These are phyloP conservation scores for Amniculicola lignicola DNA, from an alignment of 495 filamentous ascomycete species.

Conservation along the genomic window DNA sequence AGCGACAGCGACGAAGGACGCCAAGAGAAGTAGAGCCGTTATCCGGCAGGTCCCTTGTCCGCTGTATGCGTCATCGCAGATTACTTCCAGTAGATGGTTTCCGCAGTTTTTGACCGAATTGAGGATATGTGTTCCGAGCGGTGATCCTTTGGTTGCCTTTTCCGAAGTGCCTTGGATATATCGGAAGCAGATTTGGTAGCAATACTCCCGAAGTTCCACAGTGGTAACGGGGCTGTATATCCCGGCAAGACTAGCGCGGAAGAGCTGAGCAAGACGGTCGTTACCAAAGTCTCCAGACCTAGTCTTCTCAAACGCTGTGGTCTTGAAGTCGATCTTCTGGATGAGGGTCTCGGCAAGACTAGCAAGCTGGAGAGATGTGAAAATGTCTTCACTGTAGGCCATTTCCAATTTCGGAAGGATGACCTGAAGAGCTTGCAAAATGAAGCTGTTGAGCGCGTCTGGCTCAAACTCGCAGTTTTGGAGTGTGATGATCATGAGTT, in stretches of 20 bases:
- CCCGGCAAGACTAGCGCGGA: slow-evolving; percentile 74
- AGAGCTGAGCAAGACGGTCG: slow-evolving; percentile 86
- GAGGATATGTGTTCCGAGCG: slow-evolving; percentile 61
- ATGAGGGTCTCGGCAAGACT: slow-evolving; percentile 73
- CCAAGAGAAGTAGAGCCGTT: slow-evolving; percentile 73
- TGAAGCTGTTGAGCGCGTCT: slow-evolving; percentile 64
- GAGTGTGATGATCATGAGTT: slow-evolving; percentile 73
- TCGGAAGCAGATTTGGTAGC: slow-evolving; percentile 84
- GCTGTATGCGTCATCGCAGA: slow-evolving; percentile 91
- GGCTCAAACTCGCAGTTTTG: slow-evolving; percentile 71
- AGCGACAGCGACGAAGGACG: slow-evolving; percentile 65
- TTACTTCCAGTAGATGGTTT: slow-evolving; percentile 72
- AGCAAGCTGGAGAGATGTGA: slow-evolving; percentile 69
- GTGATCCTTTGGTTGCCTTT: slow-evolving; percentile 41
- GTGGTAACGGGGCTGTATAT: slow-evolving; percentile 69
- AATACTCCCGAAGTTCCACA: slow-evolving; percentile 67
- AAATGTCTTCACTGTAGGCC: slow-evolving; percentile 60
- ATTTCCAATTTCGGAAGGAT: slow-evolving; percentile 81
- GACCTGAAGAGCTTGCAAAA: slow-evolving; percentile 78
- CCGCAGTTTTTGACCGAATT: slow-evolving; percentile 74
- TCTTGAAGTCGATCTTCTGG: slow-evolving; percentile 62
- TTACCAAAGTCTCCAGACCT: slow-evolving; percentile 67
- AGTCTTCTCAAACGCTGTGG: slow-evolving; percentile 26
- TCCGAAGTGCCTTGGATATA: slow-evolving; percentile 74
- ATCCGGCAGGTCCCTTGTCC: slow-evolving; percentile 77